phyloP scores from a whole-genome alignment of 257 asterid species.

The Fraxinus anomala region DNA sequence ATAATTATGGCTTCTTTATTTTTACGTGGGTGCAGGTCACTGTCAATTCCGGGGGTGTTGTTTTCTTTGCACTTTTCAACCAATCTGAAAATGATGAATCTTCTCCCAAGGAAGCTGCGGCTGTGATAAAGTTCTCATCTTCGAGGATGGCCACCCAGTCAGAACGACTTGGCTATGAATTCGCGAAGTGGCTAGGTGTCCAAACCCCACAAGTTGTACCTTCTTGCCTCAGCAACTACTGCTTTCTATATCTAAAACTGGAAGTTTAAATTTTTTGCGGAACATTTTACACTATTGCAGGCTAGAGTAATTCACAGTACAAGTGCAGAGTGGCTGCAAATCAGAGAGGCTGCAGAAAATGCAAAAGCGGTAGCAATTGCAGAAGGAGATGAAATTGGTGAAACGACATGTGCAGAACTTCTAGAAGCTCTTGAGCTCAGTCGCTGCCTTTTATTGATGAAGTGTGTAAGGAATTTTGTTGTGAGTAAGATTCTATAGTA shows the following conservation, averaged over 20 bases:
- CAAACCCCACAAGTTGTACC: slow-evolving; percentile 92
- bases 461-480: slow-evolving; percentile 46
- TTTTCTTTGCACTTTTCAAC: slow-evolving; percentile 85
- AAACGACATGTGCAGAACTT: slow-evolving; percentile 92
- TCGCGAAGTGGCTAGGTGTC: slow-evolving; percentile 99
- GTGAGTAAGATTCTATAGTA: slow-evolving; percentile 21
- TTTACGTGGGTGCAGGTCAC: slow-evolving; percentile 66
- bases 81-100: slow-evolving; percentile 71
- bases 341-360: slow-evolving; percentile 91
- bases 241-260: slow-evolving; percentile 26
- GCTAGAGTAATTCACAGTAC: slow-evolving; percentile 89
- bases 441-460: slow-evolving; percentile 91
- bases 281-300: slow-evolving; percentile 40
- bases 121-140: slow-evolving; percentile 93
- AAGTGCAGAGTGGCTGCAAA: slow-evolving; percentile 89
- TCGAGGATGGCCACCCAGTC: slow-evolving; percentile 99
- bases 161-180: slow-evolving; percentile 96
- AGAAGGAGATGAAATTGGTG: slow-evolving; percentile 89
- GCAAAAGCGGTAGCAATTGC: slow-evolving; percentile 68
- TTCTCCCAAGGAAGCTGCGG: slow-evolving; percentile 81
- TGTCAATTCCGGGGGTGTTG: slow-evolving; percentile 98
- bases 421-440: slow-evolving; percentile 99
- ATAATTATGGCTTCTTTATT: slow-evolving; percentile 27
- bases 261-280: slow-evolving; percentile 14
- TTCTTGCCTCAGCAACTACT: slow-evolving; percentile 39